Evolutionary conservation across 2,329 filamentous ascomycete genomes (phyloP).

Genomic region (Aspergillus sp.): DNA sequence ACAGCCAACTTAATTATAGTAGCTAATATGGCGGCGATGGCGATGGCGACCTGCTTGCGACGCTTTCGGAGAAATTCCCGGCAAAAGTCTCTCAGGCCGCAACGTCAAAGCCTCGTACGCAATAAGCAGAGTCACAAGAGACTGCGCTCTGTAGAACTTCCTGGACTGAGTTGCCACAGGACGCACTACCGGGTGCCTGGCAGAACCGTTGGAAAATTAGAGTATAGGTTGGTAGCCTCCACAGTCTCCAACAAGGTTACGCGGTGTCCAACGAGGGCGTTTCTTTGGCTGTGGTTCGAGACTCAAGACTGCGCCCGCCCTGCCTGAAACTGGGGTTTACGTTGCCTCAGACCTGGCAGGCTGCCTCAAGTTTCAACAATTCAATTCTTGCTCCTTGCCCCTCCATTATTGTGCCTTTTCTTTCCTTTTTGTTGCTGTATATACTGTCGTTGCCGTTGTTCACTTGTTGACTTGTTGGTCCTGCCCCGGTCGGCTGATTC

Average conservation of each 20-base stretch:
- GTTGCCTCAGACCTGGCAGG: not conserved
- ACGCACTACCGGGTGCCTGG: not conserved
- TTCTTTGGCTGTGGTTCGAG: not conserved
- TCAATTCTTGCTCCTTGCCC: not conserved
- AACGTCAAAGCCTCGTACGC: not conserved
- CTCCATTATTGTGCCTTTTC: not conserved
- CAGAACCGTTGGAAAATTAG: not conserved
- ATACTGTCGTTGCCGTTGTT: not conserved
- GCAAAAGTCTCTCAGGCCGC: not conserved
- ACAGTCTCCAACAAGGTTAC: not conserved
- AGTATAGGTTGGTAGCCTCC: not conserved
- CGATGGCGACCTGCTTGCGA: not conserved
- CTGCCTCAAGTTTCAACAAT: not conserved
- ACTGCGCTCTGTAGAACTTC: too few species aligned
- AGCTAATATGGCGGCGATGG: not conserved
- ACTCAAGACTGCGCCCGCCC: not conserved
- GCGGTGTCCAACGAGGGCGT: not conserved
- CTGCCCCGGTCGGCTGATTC: not conserved
- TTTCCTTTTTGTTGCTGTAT: not conserved
- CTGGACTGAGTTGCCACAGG: too few species aligned
- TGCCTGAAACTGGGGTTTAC: slow-evolving; percentile 1
- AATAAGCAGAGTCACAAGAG: too few species aligned
- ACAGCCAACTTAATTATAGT: slow-evolving; percentile 1
- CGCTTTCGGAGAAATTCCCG: not conserved
- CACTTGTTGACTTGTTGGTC: not conserved